Evolutionary conservation across 2,329 filamentous ascomycete genomes (phyloP), one percentile per base, ranked within the genome.

Genomic region (Zelopaecilomyces penicillatus): DNA sequence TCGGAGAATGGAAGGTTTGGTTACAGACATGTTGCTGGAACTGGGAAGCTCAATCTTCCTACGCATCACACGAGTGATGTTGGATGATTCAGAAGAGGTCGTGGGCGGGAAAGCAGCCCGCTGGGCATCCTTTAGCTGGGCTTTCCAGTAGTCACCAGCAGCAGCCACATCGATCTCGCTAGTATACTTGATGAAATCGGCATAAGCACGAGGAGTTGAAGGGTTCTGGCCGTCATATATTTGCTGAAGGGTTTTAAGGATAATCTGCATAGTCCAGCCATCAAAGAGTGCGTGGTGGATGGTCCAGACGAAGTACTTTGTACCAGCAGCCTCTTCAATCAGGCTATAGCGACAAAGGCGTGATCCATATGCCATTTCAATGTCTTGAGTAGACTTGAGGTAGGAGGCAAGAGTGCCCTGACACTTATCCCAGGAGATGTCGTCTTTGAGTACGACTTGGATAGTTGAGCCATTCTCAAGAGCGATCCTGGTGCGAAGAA

Each of bases 231-330:
- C 44, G 1, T 39, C 9, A 26, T 54, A 56, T 2, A 41, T 42
- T n/a, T 38, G 26, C 2, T 8, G 26, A 19, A 37, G 35, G 26
- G 35, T 37, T 6, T 37, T 8, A 6, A 37, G n/a, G 6, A 37
- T 12, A 37, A 37, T 19, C 7, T 12, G n/a, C 35, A 37, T 8
- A 37, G 7, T 6, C 35, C 35, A 37, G 35, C 35, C 35, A 12
- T 37, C 35, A 37, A 6, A 12, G 35, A 37, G n/a, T 6, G 35
- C 35, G 35, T 37, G 35, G 12, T 37, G 35, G 1, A 55, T 44
- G 1, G 52, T 54, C 48, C 54, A 59, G 3, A 58, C 45, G 8
- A 61, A 52, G 12, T 39, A 54, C 1, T 28, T 39, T 3, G 7
- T 33, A 0, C 33, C 33, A 6, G 32, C 26, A 4, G 33, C 10